phyloP scores from a whole-genome alignment of 2,329 filamentous ascomycete genomes.

The Septoria linicola region DNA sequence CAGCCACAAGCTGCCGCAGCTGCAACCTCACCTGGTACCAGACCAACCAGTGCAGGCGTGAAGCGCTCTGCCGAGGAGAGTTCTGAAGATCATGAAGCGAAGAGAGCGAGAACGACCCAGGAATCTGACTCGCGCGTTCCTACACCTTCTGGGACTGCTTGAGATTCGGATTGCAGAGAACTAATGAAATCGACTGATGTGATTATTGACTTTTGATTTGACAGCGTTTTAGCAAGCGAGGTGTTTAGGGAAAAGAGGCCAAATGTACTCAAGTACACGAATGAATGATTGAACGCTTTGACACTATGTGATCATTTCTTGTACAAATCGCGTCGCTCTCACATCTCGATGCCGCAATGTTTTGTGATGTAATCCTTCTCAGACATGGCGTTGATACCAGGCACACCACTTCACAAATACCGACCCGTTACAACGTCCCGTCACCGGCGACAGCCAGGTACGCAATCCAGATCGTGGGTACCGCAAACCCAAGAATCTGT shows the following conservation, averaged over 20 bases:
- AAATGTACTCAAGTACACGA: slow-evolving; percentile 8
- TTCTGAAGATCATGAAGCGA: neutral
- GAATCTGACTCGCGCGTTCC: neutral
- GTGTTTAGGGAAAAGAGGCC: slow-evolving; percentile 7
- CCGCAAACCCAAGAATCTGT: no score
- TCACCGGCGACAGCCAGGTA: no score
- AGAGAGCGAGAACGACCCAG: neutral
- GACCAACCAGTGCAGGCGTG: neutral
- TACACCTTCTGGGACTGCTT: neutral
- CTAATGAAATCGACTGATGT: slow-evolving; percentile 5
- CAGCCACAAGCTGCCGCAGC: neutral
- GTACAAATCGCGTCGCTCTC: neutral
- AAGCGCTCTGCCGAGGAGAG: neutral
- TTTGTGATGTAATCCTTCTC: no score
- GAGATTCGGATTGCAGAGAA: neutral
- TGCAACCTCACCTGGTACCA: neutral
- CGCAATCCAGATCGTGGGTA: no score
- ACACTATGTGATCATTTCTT: neutral
- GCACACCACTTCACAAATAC: no score
- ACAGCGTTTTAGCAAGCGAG: slow-evolving; percentile 18
- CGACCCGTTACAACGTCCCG: no score
- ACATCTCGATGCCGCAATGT: no score
- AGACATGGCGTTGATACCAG: no score
- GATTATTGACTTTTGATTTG: slow-evolving; percentile 6
- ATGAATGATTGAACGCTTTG: slow-evolving; percentile 14